Percentiles rank a stretch among this genome's conserved stretches.
These are phyloP conservation scores for Plantago ovata DNA, from an alignment of 257 asterid genomes.

Conservation along the genomic window DNA sequence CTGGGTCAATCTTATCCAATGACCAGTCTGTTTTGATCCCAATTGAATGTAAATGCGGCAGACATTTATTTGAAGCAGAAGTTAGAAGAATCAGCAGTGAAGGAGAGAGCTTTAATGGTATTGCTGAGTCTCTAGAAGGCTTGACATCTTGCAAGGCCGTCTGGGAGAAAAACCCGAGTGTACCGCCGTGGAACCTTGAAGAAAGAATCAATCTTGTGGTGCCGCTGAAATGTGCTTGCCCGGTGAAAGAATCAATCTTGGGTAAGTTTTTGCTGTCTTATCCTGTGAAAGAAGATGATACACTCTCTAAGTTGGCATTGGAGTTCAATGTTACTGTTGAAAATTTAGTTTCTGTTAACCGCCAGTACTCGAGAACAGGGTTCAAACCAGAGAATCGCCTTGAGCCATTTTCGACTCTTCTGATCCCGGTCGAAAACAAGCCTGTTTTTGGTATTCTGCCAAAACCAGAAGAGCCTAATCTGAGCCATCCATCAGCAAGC, in stretches of 20 bases:
- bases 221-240: conserved; percentile 57
- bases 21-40: conserved; percentile 47
- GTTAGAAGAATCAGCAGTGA: conserved; percentile 29
- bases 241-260: conserved; percentile 27
- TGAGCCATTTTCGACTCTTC: conserved; percentile 37
- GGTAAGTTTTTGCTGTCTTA: conserved; percentile 39
- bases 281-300: conserved; percentile 49
- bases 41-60: conserved; percentile 37
- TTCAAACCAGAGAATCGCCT: conserved; percentile 26
- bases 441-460: conserved; percentile 25
- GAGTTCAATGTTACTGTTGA: conserved; percentile 37
- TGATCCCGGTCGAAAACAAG: conserved; percentile 37
- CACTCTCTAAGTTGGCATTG: conserved; percentile 30
- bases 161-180: conserved; percentile 36
- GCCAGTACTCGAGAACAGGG: conserved; percentile 24
- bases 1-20: conserved; percentile 23
- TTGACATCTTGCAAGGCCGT: conserved; percentile 45
- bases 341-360: conserved; percentile 35
- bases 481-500: conserved; percentile 29
- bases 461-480: conserved; percentile 18
- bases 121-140: conserved; percentile 50
- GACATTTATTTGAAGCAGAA: conserved; percentile 34
- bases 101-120: conserved; percentile 50
- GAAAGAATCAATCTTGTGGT: conserved; percentile 28
- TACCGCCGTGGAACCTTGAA: conserved; percentile 27